Base-by-base conservation (phyloP, 2,329 filamentous ascomycete genomes). In the Pseudogymnoascus sp. region DNA sequence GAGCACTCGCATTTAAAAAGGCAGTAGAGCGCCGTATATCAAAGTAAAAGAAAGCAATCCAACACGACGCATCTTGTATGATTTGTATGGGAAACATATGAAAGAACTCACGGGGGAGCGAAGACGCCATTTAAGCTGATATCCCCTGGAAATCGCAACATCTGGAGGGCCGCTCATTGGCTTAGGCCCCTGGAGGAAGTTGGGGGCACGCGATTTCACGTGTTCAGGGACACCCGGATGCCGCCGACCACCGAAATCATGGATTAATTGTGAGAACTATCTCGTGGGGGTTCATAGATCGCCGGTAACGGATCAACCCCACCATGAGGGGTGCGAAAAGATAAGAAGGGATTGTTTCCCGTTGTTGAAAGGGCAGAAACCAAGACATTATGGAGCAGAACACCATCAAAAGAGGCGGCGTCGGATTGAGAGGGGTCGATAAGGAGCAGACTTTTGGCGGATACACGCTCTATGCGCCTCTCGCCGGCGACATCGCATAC, bases 381-480 rank as follows among this genome's bases (percentile, higher is more conserved):
- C 15, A 11, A 15, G 26, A 50, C 57, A 62, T 31, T 21, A 77
- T 78, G 74, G 75, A 78, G 60, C 76, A 78, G 69, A 74, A 74
- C 63, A 76, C 75, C 3, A 68, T 78, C 31, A 69, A 71, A 61
- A 71, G 76, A 31, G 71, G 76, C 21, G 76, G 76, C 41, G 64
- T 78, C 17, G 76, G 75, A 17, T 69, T 78, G 13, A 70, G 68
- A 10, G 76, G 74, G 2, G 69, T 78, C 15, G 74, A 77, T 64
- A 65, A 71, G 26, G 41, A 70, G 26, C 67, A 65, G 33, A 72
- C 74, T 13, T 76, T 72, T 26, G 72, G 71, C 26, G 77, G 76
- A 21, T 78, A 76, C 64, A 73, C 73, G 1, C 73, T 79, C 33
- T 74, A 74, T 62, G 72, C 72, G 2, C 75, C 76, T 29, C 69